Evolutionary conservation across 495 filamentous ascomycete genomes (phyloP).

Genomic region (Podospora australis): DNA sequence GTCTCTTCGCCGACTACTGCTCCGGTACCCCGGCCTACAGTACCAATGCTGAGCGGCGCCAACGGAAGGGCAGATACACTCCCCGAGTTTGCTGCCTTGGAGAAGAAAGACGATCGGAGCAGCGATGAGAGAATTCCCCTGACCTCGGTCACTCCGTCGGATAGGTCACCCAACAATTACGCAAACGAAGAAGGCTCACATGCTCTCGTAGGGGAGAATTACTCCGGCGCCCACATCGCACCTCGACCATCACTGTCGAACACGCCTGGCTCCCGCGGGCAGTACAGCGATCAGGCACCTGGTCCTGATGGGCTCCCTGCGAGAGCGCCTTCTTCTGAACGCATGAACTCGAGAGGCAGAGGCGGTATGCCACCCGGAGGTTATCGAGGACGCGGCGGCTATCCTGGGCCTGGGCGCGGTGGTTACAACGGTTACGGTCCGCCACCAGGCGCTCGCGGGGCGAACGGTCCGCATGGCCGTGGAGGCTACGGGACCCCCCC

Average conservation of each 20-base stretch:
- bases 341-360: conserved; percentile 49
- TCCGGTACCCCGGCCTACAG: conserved; percentile 45
- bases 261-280: conserved; percentile 44
- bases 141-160: conserved; percentile 56
- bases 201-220: conserved; percentile 27
- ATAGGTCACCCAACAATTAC: conserved; percentile 37
- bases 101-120: conserved; percentile 53
- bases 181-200: conserved; percentile 25
- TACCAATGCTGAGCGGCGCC: conserved; percentile 48
- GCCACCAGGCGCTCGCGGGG: conserved; percentile 26
- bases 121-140: conserved; percentile 82
- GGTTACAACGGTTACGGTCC: conserved; percentile 34
- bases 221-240: conserved; percentile 28
- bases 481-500: conserved; percentile 42
- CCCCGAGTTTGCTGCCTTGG: conserved; percentile 73
- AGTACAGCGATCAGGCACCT: conserved; percentile 59
- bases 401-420: conserved; percentile 35
- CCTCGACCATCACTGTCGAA: conserved; percentile 32
- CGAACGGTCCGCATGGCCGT: conserved; percentile 35
- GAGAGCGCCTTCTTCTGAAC: conserved; percentile 56
- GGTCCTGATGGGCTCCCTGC: conserved; percentile 43
- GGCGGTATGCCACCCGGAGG: conserved; percentile 46
- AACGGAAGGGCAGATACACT: conserved; percentile 50
- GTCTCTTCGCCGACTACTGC: conserved; percentile 32
- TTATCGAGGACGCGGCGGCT: conserved; percentile 50